phyloP scores from a whole-genome alignment of 73 alveolate species.

The Strombidium stylifer region DNA sequence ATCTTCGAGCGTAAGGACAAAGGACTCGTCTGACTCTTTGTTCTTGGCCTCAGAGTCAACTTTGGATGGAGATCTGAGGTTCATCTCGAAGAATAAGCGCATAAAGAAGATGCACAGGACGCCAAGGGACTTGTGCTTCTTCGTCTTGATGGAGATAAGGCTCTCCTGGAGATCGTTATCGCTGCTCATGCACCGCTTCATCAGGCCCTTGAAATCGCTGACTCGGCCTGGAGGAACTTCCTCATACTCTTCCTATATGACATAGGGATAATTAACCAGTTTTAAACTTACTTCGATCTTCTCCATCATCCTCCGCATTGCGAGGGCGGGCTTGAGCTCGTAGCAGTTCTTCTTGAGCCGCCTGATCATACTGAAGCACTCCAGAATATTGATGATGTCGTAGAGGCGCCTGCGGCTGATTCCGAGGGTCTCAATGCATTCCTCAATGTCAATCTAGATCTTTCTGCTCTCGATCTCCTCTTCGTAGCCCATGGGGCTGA shows the following conservation, averaged over 20 bases:
- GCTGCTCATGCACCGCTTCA: not conserved
- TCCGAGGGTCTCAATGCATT: constrained; percentile 2
- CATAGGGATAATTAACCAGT: too few species aligned
- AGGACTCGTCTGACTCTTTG: too few species aligned
- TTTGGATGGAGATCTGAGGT: too few species aligned
- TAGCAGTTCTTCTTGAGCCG: constrained; percentile 10
- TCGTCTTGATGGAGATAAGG: constrained; percentile 17
- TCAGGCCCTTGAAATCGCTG: too few species aligned
- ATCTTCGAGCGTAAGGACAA: constrained; percentile 13
- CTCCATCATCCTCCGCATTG: constrained; percentile 1
- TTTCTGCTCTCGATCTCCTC: constrained; percentile 17
- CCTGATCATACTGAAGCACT: constrained; percentile 15
- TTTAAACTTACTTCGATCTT: constrained; percentile 10
- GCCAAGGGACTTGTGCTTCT: constrained; percentile 23
- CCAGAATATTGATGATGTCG: constrained; percentile 22
- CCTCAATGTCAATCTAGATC: constrained; percentile 4
- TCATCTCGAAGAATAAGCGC: not conserved
- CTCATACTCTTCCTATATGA: too few species aligned
- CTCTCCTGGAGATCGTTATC: constrained; percentile 5
- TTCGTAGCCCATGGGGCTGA: too few species aligned
- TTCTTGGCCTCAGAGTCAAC: too few species aligned
- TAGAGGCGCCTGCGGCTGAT: constrained; percentile 16
- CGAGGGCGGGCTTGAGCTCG: not conserved
- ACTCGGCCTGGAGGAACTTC: too few species aligned
- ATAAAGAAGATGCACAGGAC: constrained; percentile 12